Conservation (phyloP, 1,139 yeast species). For the Pichia sp. region DNA sequence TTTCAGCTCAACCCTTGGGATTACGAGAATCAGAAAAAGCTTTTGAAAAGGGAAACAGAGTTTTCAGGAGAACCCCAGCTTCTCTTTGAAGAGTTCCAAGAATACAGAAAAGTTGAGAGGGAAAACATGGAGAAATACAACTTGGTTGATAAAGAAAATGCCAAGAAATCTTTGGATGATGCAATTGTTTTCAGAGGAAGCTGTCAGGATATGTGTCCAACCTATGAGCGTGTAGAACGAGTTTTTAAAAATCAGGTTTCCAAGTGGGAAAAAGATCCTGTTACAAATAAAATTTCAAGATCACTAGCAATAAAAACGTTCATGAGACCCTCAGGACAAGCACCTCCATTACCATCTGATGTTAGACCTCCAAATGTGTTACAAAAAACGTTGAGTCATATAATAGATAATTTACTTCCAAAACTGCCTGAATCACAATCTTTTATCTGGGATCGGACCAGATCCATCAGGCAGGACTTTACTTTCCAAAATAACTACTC, state of each 20-base stretch:
- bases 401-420: constrained; percentile 59
- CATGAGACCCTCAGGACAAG: constrained; percentile 97
- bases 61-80: constrained; percentile 42
- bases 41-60: constrained; percentile 41
- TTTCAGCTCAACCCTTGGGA: constrained; percentile 50
- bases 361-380: constrained; percentile 88
- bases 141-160: constrained; percentile 83
- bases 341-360: constrained; percentile 96
- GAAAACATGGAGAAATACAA: constrained; percentile 76
- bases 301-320: constrained; percentile 82
- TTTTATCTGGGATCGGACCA: constrained; percentile 96
- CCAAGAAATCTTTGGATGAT: constrained; percentile 73
- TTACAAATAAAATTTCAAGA: constrained; percentile 58
- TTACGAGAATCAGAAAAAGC: constrained; percentile 45
- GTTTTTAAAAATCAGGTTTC: constrained; percentile 85
- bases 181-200: constrained; percentile 87
- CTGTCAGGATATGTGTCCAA: constrained; percentile 92
- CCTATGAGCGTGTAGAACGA: constrained; percentile 85
- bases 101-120: constrained; percentile 74
- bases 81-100: constrained; percentile 58
- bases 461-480: constrained; percentile 95
- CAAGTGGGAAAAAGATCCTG: constrained; percentile 65
- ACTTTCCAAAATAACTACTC: constrained; percentile 91
- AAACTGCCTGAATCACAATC: constrained; percentile 82
- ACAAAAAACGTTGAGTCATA: constrained; percentile 59